Conservation (phyloP, 306 rosid species). For the Nissolia schottii region DNA sequence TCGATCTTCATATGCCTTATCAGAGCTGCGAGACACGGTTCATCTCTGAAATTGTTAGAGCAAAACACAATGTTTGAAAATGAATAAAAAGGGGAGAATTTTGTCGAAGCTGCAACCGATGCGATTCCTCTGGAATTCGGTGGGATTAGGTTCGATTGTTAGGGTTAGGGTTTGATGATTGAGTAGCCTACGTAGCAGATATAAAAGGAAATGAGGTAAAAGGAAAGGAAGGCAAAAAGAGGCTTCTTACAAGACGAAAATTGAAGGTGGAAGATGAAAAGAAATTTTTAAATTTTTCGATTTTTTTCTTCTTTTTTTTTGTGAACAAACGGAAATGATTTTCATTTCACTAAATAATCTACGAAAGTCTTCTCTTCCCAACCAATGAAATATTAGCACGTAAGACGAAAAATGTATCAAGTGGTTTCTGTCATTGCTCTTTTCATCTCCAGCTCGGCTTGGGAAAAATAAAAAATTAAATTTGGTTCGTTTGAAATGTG, state of each 20-base stretch:
- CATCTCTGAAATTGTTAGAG: constrained; percentile 25
- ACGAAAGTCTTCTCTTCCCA: no score
- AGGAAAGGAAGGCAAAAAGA: neutral
- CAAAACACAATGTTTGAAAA: neutral
- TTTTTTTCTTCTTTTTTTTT: neutral
- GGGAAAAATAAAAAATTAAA: no score
- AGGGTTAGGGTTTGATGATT: constrained; percentile 30
- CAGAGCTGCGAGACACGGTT: constrained; percentile 18
- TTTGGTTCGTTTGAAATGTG: no score
- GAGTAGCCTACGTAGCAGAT: neutral
- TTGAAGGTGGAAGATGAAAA: neutral
- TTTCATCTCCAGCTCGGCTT: no score
- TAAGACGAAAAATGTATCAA: no score
- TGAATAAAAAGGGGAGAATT: no score
- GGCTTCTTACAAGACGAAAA: neutral
- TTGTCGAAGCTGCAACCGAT: neutral
- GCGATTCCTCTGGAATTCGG: neutral
- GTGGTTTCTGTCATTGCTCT: no score
- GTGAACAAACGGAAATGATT: neutral
- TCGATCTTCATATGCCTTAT: constrained; percentile 60
- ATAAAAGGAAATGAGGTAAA: neutral
- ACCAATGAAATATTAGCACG: no score
- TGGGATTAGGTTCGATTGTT: neutral
- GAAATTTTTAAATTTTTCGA: neutral
- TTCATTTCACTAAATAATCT: no score